Evolutionary conservation across 2,329 filamentous ascomycete species (phyloP).

Genomic region (Fusarium algeriense): DNA sequence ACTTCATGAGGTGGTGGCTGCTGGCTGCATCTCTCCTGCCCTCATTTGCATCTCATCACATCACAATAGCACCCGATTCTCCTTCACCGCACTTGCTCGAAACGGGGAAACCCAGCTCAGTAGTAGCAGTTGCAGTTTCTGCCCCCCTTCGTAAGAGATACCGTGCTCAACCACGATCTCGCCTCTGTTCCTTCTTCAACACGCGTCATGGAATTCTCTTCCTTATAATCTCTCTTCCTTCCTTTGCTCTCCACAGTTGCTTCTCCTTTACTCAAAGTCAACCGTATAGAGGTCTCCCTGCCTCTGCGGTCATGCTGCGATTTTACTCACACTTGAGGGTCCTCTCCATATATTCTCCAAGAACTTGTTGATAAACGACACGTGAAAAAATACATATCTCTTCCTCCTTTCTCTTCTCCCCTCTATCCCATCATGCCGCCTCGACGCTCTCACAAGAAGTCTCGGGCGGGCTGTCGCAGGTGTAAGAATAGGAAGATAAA

Average conservation of each 20-base stretch:
- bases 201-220: slow-evolving; percentile 39
- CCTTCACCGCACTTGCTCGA: slow-evolving; percentile 38
- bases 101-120: slow-evolving; percentile 4
- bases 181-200: slow-evolving; percentile 28
- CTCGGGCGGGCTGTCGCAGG: slow-evolving; percentile 72
- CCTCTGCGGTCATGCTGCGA: slow-evolving; percentile 51
- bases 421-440: slow-evolving; percentile 65
- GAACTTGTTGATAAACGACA: slow-evolving; percentile 39
- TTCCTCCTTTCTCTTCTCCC: neutral
- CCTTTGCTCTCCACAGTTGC: slow-evolving; percentile 35
- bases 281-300: slow-evolving; percentile 33
- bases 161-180: slow-evolving; percentile 47
- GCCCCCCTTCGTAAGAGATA: slow-evolving; percentile 19
- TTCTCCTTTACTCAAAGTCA: slow-evolving; percentile 25
- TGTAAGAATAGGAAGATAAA: slow-evolving; percentile 79
- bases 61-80: slow-evolving; percentile 35
- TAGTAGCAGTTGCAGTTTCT: slow-evolving; percentile 7
- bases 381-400: slow-evolving; percentile 30
- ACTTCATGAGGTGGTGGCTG: slow-evolving; percentile 21
- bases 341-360: slow-evolving; percentile 42
- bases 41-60: slow-evolving; percentile 38
- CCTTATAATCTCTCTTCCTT: slow-evolving; percentile 27
- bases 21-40: slow-evolving; percentile 29
- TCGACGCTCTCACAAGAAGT: slow-evolving; percentile 77
- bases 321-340: slow-evolving; percentile 43